Evolutionary conservation across 805 yeast species (phyloP), one percentile per base, ranked within the genome.

Genomic region (Candida parachauliodes): DNA sequence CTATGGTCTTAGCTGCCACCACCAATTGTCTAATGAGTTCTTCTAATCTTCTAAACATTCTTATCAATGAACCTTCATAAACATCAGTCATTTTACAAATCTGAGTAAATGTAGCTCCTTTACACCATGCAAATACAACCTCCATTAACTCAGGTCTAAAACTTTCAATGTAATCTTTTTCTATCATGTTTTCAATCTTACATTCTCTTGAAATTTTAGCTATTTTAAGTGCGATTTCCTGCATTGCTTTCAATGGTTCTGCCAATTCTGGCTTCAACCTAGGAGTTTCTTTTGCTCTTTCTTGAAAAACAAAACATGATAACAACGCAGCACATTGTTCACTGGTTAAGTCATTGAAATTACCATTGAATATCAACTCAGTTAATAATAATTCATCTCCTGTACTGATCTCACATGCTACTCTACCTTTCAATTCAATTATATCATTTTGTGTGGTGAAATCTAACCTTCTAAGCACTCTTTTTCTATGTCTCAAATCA

Each of bases 51-150:
- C 93, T 83, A 69, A 93, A 93, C 79, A 87, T 85, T 58, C 99
- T 80, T 47, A 93, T 91, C 55, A 93, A 73, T 16, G 95, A 83
- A 28, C 99, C 99, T 67, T 93, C 99, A 50, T 91, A 93, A 30
- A 93, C 98, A 56, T 93, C 98, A 0, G 98, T 93, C 96, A 93
- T 88, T 61, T 91, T 91, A 68, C 98, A 91, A 45, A 93, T 91
- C 58, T 91, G 96, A 0, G 97, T 91, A 61, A 93, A 93, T 0
- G 93, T 70, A 5, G 96, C 96, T 14, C 98, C 98, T 56, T 83
- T 82, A 60, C 96, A 88, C 99, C 99, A 93, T 33, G 91, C 85
- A 60, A 68, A 88, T 1, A 93, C 96, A 36, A 93, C 97, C 58
- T 89, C 98, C 98, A 93, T 91, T 44, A 93, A 72, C 56, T 93